phyloP scores from a whole-genome alignment of 2,329 filamentous ascomycete genomes.

The Ophiostoma perfectum region DNA sequence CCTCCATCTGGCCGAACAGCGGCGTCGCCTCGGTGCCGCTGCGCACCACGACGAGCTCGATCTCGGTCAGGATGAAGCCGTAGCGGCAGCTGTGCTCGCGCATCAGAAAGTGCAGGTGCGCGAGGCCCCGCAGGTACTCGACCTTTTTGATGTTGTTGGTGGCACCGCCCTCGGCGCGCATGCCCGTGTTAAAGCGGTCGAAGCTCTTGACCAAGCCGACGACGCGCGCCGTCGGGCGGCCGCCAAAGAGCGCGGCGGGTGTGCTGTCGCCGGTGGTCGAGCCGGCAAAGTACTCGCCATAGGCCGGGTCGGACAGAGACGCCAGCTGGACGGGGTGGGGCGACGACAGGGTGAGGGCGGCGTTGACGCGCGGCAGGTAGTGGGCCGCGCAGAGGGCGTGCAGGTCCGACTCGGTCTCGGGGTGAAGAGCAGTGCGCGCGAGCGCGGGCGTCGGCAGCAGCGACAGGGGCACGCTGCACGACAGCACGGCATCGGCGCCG shows the following conservation, averaged over 20 bases:
- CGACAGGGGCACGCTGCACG: constrained; percentile 57
- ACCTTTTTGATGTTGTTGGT: constrained; percentile 67
- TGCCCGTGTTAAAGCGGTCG: constrained; percentile 90
- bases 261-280: constrained; percentile 49
- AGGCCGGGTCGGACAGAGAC: not conserved
- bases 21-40: constrained; percentile 67
- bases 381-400: constrained; percentile 69
- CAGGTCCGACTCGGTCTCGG: constrained; percentile 72
- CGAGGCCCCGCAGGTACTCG: constrained; percentile 79
- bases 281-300: constrained; percentile 53
- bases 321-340: constrained; percentile 53
- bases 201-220: constrained; percentile 79
- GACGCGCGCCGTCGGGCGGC: constrained; percentile 43
- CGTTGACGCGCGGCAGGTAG: constrained; percentile 82
- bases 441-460: constrained; percentile 52
- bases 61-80: constrained; percentile 94
- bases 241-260: constrained; percentile 45
- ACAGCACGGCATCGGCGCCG: constrained; percentile 66
- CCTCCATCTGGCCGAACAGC: constrained; percentile 83
- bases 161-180: constrained; percentile 67
- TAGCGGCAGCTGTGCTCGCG: constrained; percentile 89
- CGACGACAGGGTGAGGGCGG: constrained; percentile 71
- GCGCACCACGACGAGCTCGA: constrained; percentile 85
- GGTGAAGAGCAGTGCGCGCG: constrained; percentile 55
- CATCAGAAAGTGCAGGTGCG: constrained; percentile 85